These are phyloP conservation scores for Pseudophaeomoniella oleicola DNA, from an alignment of 2,329 filamentous ascomycete genomes.

Conservation along the genomic window DNA sequence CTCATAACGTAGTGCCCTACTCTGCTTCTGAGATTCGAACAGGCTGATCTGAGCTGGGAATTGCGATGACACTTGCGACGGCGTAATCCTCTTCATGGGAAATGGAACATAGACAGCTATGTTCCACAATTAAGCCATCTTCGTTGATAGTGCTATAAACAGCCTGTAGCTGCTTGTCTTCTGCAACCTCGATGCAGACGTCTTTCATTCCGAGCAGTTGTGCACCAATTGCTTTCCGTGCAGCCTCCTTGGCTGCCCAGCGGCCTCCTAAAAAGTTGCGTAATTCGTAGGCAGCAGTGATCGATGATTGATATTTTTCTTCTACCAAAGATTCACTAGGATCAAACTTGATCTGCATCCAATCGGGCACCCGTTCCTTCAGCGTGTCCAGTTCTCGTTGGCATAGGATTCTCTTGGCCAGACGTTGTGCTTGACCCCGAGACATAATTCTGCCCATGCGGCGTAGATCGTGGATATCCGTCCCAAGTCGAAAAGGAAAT, in stretches of 20 bases:
- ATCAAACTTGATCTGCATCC: slow-evolving; percentile 2
- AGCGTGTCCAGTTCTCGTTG: slow-evolving; percentile 24
- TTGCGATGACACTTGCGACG: slow-evolving; percentile 28
- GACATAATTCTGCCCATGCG: slow-evolving; percentile 49
- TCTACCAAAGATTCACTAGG: slow-evolving; percentile 2
- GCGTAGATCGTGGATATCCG: slow-evolving; percentile 58
- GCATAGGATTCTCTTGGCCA: slow-evolving; percentile 25
- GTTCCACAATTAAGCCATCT: slow-evolving; percentile 20
- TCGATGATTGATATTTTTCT: too few relatives aligned
- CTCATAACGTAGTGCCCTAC: too few relatives aligned
- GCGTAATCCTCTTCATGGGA: slow-evolving; percentile 81
- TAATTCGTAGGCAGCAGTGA: too few relatives aligned
- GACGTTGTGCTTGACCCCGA: slow-evolving; percentile 15
- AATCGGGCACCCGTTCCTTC: slow-evolving; percentile 15
- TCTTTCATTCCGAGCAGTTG: slow-evolving; percentile 47
- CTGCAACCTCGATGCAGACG: slow-evolving; percentile 30
- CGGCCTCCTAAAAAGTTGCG: slow-evolving; percentile 31
- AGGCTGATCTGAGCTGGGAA: too few relatives aligned
- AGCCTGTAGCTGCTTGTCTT: slow-evolving; percentile 8
- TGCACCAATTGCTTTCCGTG: slow-evolving; percentile 55
- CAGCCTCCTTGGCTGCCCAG: slow-evolving; percentile 62
- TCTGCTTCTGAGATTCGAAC: too few relatives aligned
- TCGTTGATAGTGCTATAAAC: slow-evolving; percentile 11
- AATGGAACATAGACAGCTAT: slow-evolving; percentile 59
- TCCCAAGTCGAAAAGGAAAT: slow-evolving; percentile 55